Evolutionary conservation across 2,329 filamentous ascomycete genomes (phyloP).

Genomic region (Xylariaceae sp.): DNA sequence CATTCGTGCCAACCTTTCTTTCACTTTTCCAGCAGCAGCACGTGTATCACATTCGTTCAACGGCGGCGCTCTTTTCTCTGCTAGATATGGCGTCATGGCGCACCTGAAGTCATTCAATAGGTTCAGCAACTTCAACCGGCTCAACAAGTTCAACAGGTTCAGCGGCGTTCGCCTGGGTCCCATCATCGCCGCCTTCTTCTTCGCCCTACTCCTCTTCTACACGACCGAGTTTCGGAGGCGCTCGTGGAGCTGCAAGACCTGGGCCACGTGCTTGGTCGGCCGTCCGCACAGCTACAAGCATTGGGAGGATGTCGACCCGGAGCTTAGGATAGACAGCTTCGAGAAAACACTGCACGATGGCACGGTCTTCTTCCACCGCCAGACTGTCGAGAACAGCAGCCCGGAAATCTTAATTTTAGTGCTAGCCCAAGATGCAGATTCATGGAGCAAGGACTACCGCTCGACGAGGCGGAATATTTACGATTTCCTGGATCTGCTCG

Average conservation of each 20-base stretch:
- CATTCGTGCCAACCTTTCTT: not conserved
- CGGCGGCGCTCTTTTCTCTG: not conserved
- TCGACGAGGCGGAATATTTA: slow-evolving; percentile 38
- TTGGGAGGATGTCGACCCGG: slow-evolving; percentile 31
- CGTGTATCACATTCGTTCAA: slow-evolving; percentile 2
- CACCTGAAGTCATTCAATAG: slow-evolving; percentile 11
- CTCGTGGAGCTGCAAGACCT: slow-evolving; percentile 39
- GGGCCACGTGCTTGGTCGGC: slow-evolving; percentile 32
- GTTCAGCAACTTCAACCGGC: slow-evolving; percentile 1
- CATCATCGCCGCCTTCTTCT: slow-evolving; percentile 24
- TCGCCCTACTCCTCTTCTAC: slow-evolving; percentile 35
- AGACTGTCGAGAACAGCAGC: slow-evolving; percentile 27
- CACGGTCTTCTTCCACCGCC: slow-evolving; percentile 32
- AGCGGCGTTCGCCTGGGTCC: slow-evolving; percentile 24
- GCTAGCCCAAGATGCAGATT: slow-evolving; percentile 35
- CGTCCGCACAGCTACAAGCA: slow-evolving; percentile 33
- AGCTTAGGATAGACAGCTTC: slow-evolving; percentile 24
- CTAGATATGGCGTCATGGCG: slow-evolving; percentile 17
- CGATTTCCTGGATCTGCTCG: slow-evolving; percentile 39
- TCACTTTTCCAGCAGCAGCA: not conserved
- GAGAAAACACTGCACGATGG: slow-evolving; percentile 36
- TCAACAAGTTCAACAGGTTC: slow-evolving; percentile 21
- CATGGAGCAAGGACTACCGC: slow-evolving; percentile 38
- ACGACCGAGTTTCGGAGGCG: slow-evolving; percentile 35
- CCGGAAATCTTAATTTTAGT: slow-evolving; percentile 37